Evolutionary conservation across 306 rosid species (phyloP), one percentile per base, ranked within the genome.

Genomic region (Dryas octopetala): DNA sequence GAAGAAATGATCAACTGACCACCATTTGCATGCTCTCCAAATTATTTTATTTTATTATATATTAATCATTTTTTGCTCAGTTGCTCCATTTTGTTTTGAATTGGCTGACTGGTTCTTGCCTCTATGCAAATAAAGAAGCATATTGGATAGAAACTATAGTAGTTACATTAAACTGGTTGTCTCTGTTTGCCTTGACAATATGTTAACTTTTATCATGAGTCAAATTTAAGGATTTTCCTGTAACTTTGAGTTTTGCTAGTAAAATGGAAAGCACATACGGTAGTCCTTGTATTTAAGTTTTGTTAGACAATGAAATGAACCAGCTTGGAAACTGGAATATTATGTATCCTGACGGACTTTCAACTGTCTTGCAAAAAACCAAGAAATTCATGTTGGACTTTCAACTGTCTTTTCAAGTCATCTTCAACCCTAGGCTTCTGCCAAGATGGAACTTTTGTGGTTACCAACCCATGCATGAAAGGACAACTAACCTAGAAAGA

Each of bases 1-100:
- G 74, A 82, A 70, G 72, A 66, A 68, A 79, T 73, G 62, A 78
- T 51, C 53, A 15, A 64, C 45, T 51, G n/a, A 28, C 13, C 44
- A 3, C 16, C 13, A 50, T 14, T 4, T n/a, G 5, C 2, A n/a
- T 49, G 15, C 66, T 62, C 11, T 10, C 38, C 45, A 76, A n/a
- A 15, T 43, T 53, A 11, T 66, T 67, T 47, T 46, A 4, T 57
- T 14, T 45, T 76, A 2, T n/a, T 0, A 17, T 38, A 14, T 55
- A 17, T n/a, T 57, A 9, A 57, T 28, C 15, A 26, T 26, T 23
- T 23, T 32, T 51, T 17, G 41, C 41, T 4, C 6, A 44, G 5
- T 53, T 32, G 38, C 38, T 32, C 38, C 38, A 32, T 32, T 32
- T 32, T 32, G 38, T 32, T 32, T 32, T 32, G 38, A 32, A 32